These are phyloP conservation scores for Leucoagaricus sp. DNA, from an alignment of 1,284 basidiomycete species.

Conservation along the genomic window DNA sequence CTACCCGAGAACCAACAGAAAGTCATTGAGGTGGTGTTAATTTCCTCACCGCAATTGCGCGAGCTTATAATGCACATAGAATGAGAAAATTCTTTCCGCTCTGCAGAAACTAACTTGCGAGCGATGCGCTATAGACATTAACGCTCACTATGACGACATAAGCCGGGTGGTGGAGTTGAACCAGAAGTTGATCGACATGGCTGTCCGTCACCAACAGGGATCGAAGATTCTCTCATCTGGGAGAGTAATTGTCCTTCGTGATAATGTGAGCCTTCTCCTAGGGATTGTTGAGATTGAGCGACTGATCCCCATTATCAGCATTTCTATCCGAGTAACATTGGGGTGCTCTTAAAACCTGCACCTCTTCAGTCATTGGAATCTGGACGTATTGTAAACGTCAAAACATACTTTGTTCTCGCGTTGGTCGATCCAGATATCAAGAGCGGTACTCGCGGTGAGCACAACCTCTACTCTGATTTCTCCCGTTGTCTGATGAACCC, in stretches of 20 bases:
- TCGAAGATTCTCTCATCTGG: conserved; percentile 73
- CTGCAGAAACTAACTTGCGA: conserved; percentile 74
- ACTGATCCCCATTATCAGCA: conserved; percentile 54
- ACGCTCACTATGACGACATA: conserved; percentile 79
- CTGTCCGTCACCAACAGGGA: conserved; percentile 64
- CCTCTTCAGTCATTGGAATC: conserved; percentile 45
- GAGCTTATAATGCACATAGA: conserved; percentile 44
- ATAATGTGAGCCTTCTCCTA: conserved; percentile 59
- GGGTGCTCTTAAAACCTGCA: conserved; percentile 76
- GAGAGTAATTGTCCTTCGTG: conserved; percentile 82
- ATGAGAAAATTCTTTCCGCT: conserved; percentile 70
- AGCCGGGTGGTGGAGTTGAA: conserved; percentile 69
- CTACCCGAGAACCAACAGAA: conserved; percentile 93
- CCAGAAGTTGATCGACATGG: conserved; percentile 65
- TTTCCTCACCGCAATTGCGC: neutral
- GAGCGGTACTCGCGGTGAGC: conserved; percentile 52
- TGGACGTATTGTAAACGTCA: conserved; percentile 51
- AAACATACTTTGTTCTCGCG: conserved; percentile 74
- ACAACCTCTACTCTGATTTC: neutral
- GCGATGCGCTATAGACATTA: conserved; percentile 71
- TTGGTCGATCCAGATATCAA: conserved; percentile 72
- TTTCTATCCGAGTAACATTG: conserved; percentile 72
- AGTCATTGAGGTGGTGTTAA: conserved; percentile 68
- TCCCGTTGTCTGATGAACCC: neutral
- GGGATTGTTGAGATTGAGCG: conserved; percentile 5